Percentiles rank a stretch among this genome's conserved stretches.
Evolutionary conservation across 2,329 filamentous ascomycete species (phyloP).

Genomic region (Monosporascus sp.): DNA sequence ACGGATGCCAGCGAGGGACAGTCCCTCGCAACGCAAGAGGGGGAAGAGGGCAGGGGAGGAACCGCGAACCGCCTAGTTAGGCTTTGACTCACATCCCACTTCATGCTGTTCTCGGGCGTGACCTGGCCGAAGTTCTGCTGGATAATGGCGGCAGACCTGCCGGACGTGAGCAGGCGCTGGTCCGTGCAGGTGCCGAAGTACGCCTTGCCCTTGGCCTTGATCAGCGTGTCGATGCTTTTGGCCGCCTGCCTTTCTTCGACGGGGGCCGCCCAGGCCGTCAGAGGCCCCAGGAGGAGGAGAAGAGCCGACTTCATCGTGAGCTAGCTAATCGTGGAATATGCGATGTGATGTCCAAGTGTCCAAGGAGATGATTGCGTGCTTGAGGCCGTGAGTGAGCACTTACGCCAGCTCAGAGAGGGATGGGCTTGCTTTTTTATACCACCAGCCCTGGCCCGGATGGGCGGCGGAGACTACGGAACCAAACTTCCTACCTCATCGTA

Average conservation of each 20-base stretch:
- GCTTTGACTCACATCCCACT: slow-evolving; percentile 49
- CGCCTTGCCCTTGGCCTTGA: slow-evolving; percentile 59
- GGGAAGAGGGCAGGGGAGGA: not conserved
- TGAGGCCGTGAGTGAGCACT: not conserved
- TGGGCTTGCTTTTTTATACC: not conserved
- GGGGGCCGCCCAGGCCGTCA: slow-evolving; percentile 29
- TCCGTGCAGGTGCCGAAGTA: slow-evolving; percentile 59
- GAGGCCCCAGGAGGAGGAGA: slow-evolving; percentile 30
- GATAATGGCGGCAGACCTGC: slow-evolving; percentile 51
- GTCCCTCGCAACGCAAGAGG: not conserved
- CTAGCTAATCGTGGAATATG: not conserved
- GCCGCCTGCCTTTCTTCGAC: slow-evolving; percentile 34
- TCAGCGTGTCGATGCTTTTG: slow-evolving; percentile 47
- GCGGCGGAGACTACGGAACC: not conserved
- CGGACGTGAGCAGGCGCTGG: slow-evolving; percentile 42
- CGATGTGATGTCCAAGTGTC: too few relatives aligned
- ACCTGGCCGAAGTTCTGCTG: slow-evolving; percentile 58
- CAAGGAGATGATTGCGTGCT: not conserved
- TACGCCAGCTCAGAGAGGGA: not conserved
- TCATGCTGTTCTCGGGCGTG: slow-evolving; percentile 66
- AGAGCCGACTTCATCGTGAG: slow-evolving; percentile 27
- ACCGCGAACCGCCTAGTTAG: slow-evolving; percentile 20
- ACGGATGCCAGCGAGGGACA: too few relatives aligned
- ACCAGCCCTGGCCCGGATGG: not conserved
- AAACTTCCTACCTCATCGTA: not conserved